These are phyloP conservation scores for Populus ilicifolia DNA, from an alignment of 345 rosid species.

Conservation along the genomic window DNA sequence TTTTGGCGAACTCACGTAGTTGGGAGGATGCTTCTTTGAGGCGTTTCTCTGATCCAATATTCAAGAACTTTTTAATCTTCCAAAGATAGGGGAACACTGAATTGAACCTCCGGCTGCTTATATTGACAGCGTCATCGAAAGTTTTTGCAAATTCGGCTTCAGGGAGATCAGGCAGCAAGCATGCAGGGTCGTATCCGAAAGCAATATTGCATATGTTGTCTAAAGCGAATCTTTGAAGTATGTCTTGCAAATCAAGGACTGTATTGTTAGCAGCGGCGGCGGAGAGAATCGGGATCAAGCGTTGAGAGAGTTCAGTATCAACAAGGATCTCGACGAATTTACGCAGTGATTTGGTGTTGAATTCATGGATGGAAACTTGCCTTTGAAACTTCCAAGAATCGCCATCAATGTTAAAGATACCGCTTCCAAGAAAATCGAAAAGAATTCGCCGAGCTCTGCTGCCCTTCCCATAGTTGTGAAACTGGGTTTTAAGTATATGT, in stretches of 20 bases:
- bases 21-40: constrained; percentile 38
- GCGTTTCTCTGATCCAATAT: constrained; percentile 54
- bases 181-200: constrained; percentile 62
- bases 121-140: constrained; percentile 52
- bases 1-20: too few relatives aligned
- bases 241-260: constrained; percentile 53
- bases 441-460: too few relatives aligned
- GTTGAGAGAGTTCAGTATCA: not conserved
- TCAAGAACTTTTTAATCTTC: constrained; percentile 49
- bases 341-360: not conserved
- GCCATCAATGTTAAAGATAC: not conserved
- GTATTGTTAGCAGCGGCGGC: constrained; percentile 4
- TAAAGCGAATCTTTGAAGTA: constrained; percentile 60
- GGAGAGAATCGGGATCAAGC: not conserved
- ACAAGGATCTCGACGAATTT: not conserved
- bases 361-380: not conserved
- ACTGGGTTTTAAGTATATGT: too few relatives aligned
- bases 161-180: constrained; percentile 46
- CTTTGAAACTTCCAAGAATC: not conserved
- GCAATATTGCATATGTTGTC: constrained; percentile 57
- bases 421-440: not conserved
- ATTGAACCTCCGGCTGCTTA: constrained; percentile 50
- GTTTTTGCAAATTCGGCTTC: constrained; percentile 47
- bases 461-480: too few relatives aligned
- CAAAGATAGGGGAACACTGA: constrained; percentile 43